phyloP scores from a whole-genome alignment of 768 basidiomycete species.

The Psilocybe subaeruginosa region DNA sequence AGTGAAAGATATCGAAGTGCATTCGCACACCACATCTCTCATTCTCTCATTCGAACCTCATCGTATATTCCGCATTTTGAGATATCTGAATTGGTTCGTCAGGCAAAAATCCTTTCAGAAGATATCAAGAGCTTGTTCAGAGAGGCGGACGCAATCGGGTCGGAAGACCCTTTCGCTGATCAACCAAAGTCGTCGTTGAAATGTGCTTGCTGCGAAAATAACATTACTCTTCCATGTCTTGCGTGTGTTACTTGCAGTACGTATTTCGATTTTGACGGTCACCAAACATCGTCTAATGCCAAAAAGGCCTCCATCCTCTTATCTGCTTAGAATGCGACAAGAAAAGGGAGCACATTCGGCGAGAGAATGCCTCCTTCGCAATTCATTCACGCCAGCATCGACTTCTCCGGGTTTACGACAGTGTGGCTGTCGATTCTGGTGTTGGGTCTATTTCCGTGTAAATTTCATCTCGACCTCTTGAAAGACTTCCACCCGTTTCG shows the following conservation, averaged over 20 bases:
- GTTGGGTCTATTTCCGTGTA: neutral
- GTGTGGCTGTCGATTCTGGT: neutral
- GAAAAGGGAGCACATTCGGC: neutral
- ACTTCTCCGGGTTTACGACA: conserved; percentile 10
- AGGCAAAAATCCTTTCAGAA: conserved; percentile 10
- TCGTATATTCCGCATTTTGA: conserved; percentile 8
- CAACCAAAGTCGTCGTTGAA: neutral
- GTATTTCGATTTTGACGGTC: neutral
- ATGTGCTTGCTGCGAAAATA: conserved; percentile 10
- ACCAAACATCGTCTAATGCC: neutral
- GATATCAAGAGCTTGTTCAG: conserved; percentile 14
- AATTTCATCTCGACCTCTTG: conserved; percentile 82
- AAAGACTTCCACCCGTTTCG: conserved; percentile 74
- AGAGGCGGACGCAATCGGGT: neutral
- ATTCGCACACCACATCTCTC: conserved; percentile 11
- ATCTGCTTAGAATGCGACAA: conserved; percentile 11
- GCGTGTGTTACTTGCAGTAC: conserved; percentile 11
- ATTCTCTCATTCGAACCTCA: conserved; percentile 14
- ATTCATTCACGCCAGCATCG: conserved; percentile 7
- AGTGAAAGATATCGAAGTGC: neutral
- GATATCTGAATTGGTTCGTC: conserved; percentile 3
- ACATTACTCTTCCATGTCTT: conserved; percentile 13
- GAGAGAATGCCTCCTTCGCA: neutral
- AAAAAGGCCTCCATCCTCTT: conserved; percentile 4
- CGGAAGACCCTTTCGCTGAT: neutral